Conservation (phyloP, 163 green algal genomes). For the Chlamydomonas reinhardtii region DNA sequence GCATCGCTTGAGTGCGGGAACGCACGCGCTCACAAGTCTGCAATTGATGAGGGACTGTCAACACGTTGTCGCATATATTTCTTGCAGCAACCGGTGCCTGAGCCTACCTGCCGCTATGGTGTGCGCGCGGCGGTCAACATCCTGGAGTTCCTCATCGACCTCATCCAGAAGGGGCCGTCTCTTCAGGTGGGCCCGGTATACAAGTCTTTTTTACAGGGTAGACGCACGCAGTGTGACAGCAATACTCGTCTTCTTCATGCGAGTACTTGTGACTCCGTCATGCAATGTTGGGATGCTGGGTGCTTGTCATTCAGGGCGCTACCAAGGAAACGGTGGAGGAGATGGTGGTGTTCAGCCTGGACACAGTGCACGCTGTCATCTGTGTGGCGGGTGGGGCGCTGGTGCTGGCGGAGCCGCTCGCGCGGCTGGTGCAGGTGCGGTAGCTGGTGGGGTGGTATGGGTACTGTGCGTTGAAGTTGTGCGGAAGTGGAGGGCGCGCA, state of each 20-base stretch:
- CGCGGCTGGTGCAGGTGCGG: constrained; percentile 66
- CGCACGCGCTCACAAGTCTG: too few relatives aligned
- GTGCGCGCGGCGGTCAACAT: constrained; percentile 64
- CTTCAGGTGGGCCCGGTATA: background rate
- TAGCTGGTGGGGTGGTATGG: too few relatives aligned
- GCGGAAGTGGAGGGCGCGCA: too few relatives aligned
- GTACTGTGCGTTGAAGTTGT: too few relatives aligned
- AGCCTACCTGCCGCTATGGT: constrained; percentile 55
- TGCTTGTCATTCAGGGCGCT: constrained; percentile 24
- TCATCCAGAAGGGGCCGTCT: constrained; percentile 55
- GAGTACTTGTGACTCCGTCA: too few relatives aligned
- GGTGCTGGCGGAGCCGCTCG: constrained; percentile 73
- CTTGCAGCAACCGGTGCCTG: constrained; percentile 12
- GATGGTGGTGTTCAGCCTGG: constrained; percentile 72
- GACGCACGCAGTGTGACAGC: too few relatives aligned
- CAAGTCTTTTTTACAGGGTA: background rate
- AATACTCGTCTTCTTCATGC: too few relatives aligned
- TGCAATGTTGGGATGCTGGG: background rate
- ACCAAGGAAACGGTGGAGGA: constrained; percentile 57
- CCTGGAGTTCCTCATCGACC: constrained; percentile 67
- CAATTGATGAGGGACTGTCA: too few relatives aligned
- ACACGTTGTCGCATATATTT: too few relatives aligned
- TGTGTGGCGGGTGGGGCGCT: constrained; percentile 72
- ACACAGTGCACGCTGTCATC: constrained; percentile 82
- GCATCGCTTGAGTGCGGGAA: too few relatives aligned